Evolutionary conservation across 2,329 filamentous ascomycete genomes (phyloP).

Genomic region (Beauveria brongniartii): DNA sequence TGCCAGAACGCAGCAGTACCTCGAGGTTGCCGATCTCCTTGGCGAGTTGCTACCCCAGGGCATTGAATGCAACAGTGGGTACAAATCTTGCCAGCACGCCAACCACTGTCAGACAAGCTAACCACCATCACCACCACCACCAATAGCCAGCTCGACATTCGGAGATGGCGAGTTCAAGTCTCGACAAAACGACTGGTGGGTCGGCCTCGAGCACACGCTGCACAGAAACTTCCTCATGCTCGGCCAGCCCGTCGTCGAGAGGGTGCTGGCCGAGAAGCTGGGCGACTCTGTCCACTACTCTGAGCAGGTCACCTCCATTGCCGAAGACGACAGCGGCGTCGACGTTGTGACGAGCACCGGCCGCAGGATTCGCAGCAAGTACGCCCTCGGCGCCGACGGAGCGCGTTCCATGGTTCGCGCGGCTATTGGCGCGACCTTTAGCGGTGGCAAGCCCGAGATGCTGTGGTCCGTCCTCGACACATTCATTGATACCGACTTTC

Average conservation of each 20-base stretch:
- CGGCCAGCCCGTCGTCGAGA: constrained; percentile 38
- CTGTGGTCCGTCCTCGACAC: constrained; percentile 40
- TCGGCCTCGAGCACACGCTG: constrained; percentile 33
- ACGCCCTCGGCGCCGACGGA: constrained; percentile 45
- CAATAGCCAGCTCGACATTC: constrained; percentile 38
- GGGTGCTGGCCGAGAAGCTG: constrained; percentile 27
- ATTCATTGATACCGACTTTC: constrained; percentile 42
- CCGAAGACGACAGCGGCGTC: constrained; percentile 48
- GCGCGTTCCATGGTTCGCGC: constrained; percentile 39
- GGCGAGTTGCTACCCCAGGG: constrained; percentile 33
- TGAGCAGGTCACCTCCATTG: constrained; percentile 35
- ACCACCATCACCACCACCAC: background rate
- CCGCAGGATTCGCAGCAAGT: constrained; percentile 28
- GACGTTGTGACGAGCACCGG: constrained; percentile 26
- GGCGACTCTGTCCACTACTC: constrained; percentile 27
- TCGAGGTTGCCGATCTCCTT: constrained; percentile 36
- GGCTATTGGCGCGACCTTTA: constrained; percentile 30
- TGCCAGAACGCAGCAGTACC: constrained; percentile 39
- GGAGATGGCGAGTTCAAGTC: constrained; percentile 38
- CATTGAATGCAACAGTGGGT: constrained; percentile 41
- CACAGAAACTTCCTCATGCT: constrained; percentile 44
- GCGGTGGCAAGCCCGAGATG: constrained; percentile 42
- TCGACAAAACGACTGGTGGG: constrained; percentile 40
- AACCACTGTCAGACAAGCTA: background rate
- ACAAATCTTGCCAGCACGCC: too few species aligned